A percentile compares a stretch with the other conserved stretches of the same genome.
These are phyloP conservation scores for Limnanthes douglasii DNA, from an alignment of 345 rosid species.

Conservation along the genomic window DNA sequence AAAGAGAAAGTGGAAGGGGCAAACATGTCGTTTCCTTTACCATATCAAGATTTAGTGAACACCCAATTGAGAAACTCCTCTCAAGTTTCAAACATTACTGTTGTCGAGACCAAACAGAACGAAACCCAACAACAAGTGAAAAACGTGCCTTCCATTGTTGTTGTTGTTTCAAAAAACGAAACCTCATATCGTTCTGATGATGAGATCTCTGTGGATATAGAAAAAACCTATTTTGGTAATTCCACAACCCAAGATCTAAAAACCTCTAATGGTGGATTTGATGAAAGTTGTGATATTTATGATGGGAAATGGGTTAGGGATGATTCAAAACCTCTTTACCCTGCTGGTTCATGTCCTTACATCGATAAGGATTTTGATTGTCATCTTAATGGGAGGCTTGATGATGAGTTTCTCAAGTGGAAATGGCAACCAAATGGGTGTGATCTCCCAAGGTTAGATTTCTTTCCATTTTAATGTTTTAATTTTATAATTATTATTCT, in stretches of 20 bases:
- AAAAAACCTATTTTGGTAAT: too few relatives aligned
- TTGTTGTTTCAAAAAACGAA: too few relatives aligned
- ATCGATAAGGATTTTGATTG: constrained; percentile 69
- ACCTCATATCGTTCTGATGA: too few relatives aligned
- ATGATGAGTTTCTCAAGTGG: constrained; percentile 56
- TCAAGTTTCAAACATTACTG: too few relatives aligned
- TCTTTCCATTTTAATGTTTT: too few relatives aligned
- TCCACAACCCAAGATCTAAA: too few relatives aligned
- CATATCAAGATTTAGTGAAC: constrained; percentile 1
- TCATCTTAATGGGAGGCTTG: constrained; percentile 57
- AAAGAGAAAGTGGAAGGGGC: constrained; percentile 1
- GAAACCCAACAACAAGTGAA: too few relatives aligned
- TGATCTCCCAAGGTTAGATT: constrained; percentile 40
- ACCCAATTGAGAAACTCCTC: constrained; percentile 7
- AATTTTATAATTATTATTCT: too few relatives aligned
- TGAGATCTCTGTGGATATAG: too few relatives aligned
- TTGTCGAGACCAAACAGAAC: too few relatives aligned
- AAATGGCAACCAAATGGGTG: constrained; percentile 81
- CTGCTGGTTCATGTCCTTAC: constrained; percentile 65
- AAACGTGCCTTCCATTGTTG: too few relatives aligned
- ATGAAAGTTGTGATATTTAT: constrained; percentile 41
- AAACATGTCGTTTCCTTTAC: too few relatives aligned
- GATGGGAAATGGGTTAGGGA: constrained; percentile 78
- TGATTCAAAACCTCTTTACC: constrained; percentile 57
- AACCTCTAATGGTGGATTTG: constrained; percentile 5